phyloP scores from a whole-genome alignment of 2,329 filamentous ascomycete species.

The Beauveria rudraprayagi region DNA sequence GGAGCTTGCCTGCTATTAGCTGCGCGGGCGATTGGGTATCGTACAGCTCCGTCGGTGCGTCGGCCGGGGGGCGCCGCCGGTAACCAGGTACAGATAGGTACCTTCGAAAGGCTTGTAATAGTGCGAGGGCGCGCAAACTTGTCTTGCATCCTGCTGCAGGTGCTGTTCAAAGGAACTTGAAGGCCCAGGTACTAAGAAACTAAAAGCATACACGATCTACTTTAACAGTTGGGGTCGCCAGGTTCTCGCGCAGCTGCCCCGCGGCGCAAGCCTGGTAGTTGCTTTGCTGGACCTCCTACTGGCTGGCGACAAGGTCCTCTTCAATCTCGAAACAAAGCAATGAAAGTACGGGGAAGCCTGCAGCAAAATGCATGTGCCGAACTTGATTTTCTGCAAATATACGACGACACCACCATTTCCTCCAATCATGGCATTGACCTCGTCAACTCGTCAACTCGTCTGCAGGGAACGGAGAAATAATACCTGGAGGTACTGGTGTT shows the following conservation, averaged over 20 bases:
- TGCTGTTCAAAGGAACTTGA: too few species aligned
- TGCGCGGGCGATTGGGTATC: neutral
- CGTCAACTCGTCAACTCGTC: too few species aligned
- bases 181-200: too few species aligned
- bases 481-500: neutral
- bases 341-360: neutral
- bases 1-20: neutral
- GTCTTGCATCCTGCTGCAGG: too few species aligned
- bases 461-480: neutral
- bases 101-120: neutral
- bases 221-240: too few species aligned
- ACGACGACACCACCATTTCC: neutral
- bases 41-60: constrained; percentile 7
- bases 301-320: neutral
- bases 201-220: too few species aligned
- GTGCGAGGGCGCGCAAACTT: neutral
- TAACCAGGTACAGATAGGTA: neutral
- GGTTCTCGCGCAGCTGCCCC: too few species aligned
- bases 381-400: neutral
- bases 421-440: neutral
- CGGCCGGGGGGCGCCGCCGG: constrained; percentile 8
- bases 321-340: neutral
- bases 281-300: neutral
- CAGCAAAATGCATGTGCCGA: neutral
- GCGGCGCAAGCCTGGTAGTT: neutral